Evolutionary conservation across 805 yeast species (phyloP), one percentile per base, ranked within the genome.

Genomic region (Pichia insulana): DNA sequence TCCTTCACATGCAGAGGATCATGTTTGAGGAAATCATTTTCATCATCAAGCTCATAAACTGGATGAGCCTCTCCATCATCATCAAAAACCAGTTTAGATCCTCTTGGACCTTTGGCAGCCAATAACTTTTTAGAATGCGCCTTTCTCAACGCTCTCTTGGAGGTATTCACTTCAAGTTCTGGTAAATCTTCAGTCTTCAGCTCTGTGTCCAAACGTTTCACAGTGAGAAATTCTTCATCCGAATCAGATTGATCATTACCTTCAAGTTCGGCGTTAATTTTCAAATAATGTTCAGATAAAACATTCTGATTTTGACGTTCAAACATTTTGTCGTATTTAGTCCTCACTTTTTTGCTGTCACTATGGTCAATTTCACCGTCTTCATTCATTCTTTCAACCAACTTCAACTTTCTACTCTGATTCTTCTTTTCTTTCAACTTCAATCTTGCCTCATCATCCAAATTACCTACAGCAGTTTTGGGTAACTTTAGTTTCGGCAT

Each of bases 21-120:
- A 30, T 67, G 70, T 48, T 74, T 76, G 48, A 62, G 73, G 73
- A 92, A 92, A 45, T 84, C 95, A 33, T 80, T 92, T 62, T 87
- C 97, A 51, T 83, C 85, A 58, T 86, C 88, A 46, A 92, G 70
- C 63, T 90, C 97, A 57, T 92, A 92, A 5, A 90, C 69, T 9
- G 95, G 84, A 62, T 90, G 97, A 0, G 97, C 82, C 5, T 70
- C 71, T 22, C 99, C 99, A 3, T 90, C 97, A 48, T 92, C 98
- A 57, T 92, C 99, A 57, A 90, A 92, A 42, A 75, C 71, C 52
- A 90, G 61, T 59, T 88, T 92, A 17, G 83, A 77, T 15, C 96
- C 82, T 44, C 76, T 74, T 48, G 73, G 74, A 26, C 41, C 40
- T 12, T 69, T 58, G 37, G 78, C 66, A 19, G 78, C 51, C 2